Percentiles rank a stretch among this genome's conserved stretches.
Evolutionary conservation across 2,329 filamentous ascomycete species (phyloP).

Genomic region (Mollisia scopiformis): DNA sequence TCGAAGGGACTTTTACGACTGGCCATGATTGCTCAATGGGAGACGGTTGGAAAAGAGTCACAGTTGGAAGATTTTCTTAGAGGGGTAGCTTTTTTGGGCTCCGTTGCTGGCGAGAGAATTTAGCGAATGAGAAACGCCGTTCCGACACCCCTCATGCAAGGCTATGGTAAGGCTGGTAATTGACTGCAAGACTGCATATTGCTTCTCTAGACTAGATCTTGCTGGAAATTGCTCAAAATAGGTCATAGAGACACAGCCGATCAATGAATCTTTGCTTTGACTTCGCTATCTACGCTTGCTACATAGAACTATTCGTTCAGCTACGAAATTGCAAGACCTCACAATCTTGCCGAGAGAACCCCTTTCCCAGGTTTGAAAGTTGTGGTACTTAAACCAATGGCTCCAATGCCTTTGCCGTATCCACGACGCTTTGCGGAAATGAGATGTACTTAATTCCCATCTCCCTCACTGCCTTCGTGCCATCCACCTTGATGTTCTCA

Average conservation of each 20-base stretch:
- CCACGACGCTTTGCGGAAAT: conserved; percentile 34
- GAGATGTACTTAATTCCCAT: conserved; percentile 34
- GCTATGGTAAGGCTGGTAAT: neutral
- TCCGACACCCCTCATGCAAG: neutral
- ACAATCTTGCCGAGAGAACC: neutral
- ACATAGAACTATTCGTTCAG: too few species aligned
- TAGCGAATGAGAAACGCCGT: neutral
- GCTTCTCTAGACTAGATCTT: too few species aligned
- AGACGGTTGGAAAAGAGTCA: conserved; percentile 3
- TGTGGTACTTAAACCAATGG: neutral
- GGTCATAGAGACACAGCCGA: too few species aligned
- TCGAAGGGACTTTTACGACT: conserved; percentile 63
- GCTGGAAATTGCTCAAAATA: too few species aligned
- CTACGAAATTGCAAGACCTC: too few species aligned
- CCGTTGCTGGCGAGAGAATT: neutral
- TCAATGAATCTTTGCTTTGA: too few species aligned
- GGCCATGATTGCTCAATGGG: conserved; percentile 28
- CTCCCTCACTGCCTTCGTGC: conserved; percentile 32
- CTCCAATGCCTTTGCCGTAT: conserved; percentile 40
- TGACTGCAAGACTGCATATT: too few species aligned
- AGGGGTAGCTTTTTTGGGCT: conserved; percentile 8
- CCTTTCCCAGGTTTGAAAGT: neutral
- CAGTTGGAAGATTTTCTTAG: conserved; percentile 2
- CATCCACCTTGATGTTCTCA: conserved; percentile 29
- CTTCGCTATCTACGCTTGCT: too few species aligned